Conservation (phyloP, 805 yeast species). For the Hanseniaspora hatyaiensis region DNA sequence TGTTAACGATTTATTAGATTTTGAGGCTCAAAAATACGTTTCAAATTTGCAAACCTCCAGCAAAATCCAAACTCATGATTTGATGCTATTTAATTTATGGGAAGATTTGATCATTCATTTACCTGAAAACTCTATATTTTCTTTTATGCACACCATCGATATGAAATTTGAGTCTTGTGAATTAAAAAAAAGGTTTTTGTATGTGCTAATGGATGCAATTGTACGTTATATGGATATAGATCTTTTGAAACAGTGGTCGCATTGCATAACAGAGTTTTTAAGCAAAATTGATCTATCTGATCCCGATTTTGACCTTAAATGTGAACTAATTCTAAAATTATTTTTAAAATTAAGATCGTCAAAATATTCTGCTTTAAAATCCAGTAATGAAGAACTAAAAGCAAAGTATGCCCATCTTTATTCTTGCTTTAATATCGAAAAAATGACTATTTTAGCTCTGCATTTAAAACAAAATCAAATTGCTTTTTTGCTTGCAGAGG, state of each 20-base stretch:
- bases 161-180: neutral
- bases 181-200: neutral
- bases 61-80: too few relatives aligned
- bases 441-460: neutral
- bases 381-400: neutral
- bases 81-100: neutral
- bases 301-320: too few relatives aligned
- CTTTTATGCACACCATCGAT: neutral
- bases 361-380: neutral
- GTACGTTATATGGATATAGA: neutral
- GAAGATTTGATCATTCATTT: neutral
- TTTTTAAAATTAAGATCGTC: neutral
- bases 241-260: neutral
- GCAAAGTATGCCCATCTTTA: neutral
- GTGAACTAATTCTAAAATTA: neutral
- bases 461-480: neutral
- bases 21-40: neutral
- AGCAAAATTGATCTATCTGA: too few relatives aligned
- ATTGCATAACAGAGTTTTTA: neutral
- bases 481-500: conserved; percentile 11
- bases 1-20: neutral
- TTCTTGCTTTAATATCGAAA: neutral
- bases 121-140: neutral
- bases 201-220: neutral
- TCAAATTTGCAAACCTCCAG: too few relatives aligned